Conservation (phyloP, 139 green algal genomes). For the Chlamydomonas sp. region DNA sequence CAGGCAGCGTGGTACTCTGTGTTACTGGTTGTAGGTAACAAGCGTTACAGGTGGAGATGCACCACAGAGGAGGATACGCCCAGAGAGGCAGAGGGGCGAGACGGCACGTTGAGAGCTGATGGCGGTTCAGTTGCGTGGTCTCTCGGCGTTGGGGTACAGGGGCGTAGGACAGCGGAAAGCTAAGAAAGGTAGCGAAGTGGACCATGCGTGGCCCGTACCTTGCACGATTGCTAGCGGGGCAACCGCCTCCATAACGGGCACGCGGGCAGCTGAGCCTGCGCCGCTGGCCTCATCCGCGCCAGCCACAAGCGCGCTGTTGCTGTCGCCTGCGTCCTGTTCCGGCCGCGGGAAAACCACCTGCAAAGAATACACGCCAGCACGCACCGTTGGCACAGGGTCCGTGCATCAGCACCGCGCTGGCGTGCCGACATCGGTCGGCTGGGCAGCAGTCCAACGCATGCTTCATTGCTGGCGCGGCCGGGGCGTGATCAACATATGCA, state of each 20-base stretch:
- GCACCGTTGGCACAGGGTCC: not conserved
- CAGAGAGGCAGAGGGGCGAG: too few species aligned
- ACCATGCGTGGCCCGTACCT: not conserved
- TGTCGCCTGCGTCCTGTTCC: not conserved
- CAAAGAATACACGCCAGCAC: not conserved
- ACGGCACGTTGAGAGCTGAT: too few species aligned
- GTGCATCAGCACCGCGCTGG: not conserved
- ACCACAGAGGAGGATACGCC: too few species aligned
- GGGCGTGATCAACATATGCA: too few species aligned
- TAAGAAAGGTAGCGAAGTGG: not conserved
- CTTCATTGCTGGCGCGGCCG: too few species aligned
- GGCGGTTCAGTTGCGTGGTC: too few species aligned
- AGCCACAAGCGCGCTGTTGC: too few species aligned
- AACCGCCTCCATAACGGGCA: not conserved
- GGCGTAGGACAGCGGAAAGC: not conserved
- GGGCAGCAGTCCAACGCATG: too few species aligned
- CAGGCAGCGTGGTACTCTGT: not conserved
- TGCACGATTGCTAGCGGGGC: not conserved
- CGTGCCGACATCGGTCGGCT: too few species aligned
- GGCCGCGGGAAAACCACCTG: slow-evolving; percentile 14
- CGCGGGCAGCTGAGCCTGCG: not conserved
- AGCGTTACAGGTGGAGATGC: not conserved
- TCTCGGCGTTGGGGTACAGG: not conserved
- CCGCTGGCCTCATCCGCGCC: not conserved
- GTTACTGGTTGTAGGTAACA: not conserved